Evolutionary conservation across 495 filamentous ascomycete species (phyloP).

Genomic region (Aspergillus haitiensis): DNA sequence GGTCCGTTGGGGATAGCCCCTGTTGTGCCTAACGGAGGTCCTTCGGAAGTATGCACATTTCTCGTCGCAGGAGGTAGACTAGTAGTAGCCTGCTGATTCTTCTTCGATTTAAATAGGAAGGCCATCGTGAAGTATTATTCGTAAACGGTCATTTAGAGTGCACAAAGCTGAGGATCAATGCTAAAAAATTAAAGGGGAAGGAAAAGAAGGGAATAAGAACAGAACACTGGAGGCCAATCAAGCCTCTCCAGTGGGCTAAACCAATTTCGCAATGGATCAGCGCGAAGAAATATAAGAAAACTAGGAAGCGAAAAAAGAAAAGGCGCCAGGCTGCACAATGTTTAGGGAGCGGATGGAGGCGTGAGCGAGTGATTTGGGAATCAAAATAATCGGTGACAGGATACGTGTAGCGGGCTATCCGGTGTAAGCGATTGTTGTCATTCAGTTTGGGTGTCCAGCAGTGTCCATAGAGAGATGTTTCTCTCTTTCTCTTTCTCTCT

Average conservation of each 20-base stretch:
- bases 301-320: slow-evolving; percentile 11
- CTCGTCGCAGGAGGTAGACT: slow-evolving; percentile 54
- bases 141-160: slow-evolving; percentile 42
- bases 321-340: slow-evolving; percentile 19
- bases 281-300: slow-evolving; percentile 1
- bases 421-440: slow-evolving; percentile 1
- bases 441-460: slow-evolving; percentile 8
- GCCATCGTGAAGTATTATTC: slow-evolving; percentile 53
- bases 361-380: slow-evolving; percentile 16
- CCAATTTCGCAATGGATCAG: slow-evolving; percentile 5
- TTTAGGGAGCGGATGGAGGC: slow-evolving; percentile 20
- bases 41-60: slow-evolving; percentile 53
- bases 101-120: slow-evolving; percentile 65
- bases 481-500: background rate
- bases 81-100: slow-evolving; percentile 46
- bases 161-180: slow-evolving; percentile 13
- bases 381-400: slow-evolving; percentile 12
- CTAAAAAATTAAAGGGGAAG: slow-evolving; percentile 2
- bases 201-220: slow-evolving; percentile 6
- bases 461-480: slow-evolving; percentile 7
- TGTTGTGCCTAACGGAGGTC: slow-evolving; percentile 33
- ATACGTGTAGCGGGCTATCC: slow-evolving; percentile 3
- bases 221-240: slow-evolving; percentile 6
- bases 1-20: slow-evolving; percentile 38
- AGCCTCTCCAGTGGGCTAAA: slow-evolving; percentile 3